Evolutionary conservation across 768 basidiomycete genomes (phyloP), one percentile per base, ranked within the genome.

Genomic region (Leccinum truebloodii): DNA sequence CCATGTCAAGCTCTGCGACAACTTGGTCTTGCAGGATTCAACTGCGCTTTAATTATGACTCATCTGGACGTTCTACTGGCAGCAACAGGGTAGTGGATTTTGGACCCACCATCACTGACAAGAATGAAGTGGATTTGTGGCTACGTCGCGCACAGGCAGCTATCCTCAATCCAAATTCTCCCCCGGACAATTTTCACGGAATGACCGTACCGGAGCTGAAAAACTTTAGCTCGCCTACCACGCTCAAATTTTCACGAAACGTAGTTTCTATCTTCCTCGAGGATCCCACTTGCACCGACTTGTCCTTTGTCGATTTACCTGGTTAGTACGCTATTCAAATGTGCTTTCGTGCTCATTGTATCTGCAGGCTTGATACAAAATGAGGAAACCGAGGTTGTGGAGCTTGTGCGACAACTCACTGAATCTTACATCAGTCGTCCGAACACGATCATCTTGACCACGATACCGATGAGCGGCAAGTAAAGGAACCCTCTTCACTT

Each of bases 381-480:
- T 44, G 78, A 79, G 32, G 72, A 74, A 0, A 59, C 73, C 0
- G 72, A 76, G 0, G 68, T 79, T 0, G 76, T 83, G n/a, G 70
- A 76, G 0, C 69, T 86, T 7, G 81, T 90, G 22, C 72, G 74
- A 32, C 57, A 77, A 24, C 72, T 90, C 5, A 84, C 83, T 0
- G 77, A 77, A 35, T 65, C 69, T 3, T 77, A 84, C 54, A 85
- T 88, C 61, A 54, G 48, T 6, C n/a, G n/a, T n/a, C n/a, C n/a
- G n/a, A n/a, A n/a, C n/a, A n/a, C n/a, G n/a, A n/a, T n/a, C n/a
- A n/a, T 90, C 56, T 77, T 91, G 1, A 80, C 89, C 0, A 82
- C 86, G 0, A 82, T 89, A 56, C 86, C 89, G 0, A 86, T 87
- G 79, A 82, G 75, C 53, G 87, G 87, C 87, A 60, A 60, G 69